Conservation (phyloP, 768 basidiomycete genomes). For the Lactarius deliciosus region DNA sequence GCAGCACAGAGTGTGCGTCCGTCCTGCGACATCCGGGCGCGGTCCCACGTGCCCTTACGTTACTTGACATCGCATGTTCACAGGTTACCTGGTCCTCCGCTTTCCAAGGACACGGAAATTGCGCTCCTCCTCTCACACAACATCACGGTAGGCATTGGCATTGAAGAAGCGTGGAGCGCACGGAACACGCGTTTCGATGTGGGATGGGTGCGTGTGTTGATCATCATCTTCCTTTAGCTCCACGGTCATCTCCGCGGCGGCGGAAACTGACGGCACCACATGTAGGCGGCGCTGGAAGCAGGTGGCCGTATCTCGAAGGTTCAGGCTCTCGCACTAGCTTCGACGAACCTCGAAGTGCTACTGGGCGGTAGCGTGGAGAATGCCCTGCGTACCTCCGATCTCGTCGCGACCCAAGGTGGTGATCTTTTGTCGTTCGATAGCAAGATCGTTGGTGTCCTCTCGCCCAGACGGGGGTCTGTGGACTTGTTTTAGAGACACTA, state of each 20-base stretch:
- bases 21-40: background rate
- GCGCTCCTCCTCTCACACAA: conserved; percentile 61
- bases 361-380: conserved; percentile 39
- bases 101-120: conserved; percentile 60
- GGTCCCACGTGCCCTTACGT: background rate
- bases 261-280: background rate
- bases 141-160: conserved; percentile 71
- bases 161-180: conserved; percentile 65
- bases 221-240: conserved; percentile 19
- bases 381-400: conserved; percentile 28
- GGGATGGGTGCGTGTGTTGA: conserved; percentile 64
- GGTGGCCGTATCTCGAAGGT: conserved; percentile 37
- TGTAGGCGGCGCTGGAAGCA: conserved; percentile 31
- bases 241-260: conserved; percentile 13
- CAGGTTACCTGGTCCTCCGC: conserved; percentile 72
- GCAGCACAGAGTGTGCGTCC: conserved; percentile 56
- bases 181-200: conserved; percentile 78
- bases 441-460: conserved; percentile 40
- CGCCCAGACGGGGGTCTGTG: conserved; percentile 34
- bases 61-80: conserved; percentile 11
- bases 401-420: conserved; percentile 39
- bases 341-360: conserved; percentile 54
- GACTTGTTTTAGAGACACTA: conserved; percentile 34
- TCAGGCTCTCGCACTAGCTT: conserved; percentile 53
- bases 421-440: conserved; percentile 39